phyloP scores from a whole-genome alignment of 2,329 filamentous ascomycete genomes.

The Thielaviopsis ethacetica region DNA sequence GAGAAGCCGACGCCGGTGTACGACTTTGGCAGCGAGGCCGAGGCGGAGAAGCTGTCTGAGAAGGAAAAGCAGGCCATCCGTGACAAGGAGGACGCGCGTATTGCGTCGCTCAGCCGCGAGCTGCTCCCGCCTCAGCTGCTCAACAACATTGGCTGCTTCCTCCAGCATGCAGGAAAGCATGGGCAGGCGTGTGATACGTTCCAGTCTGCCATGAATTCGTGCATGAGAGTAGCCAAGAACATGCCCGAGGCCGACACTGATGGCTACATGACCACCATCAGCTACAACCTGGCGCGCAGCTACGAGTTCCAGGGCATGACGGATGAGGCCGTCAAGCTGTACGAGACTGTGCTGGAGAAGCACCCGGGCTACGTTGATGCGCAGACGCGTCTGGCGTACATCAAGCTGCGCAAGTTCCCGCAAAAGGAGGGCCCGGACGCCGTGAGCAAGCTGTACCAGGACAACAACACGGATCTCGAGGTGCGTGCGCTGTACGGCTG shows the following conservation, averaged over 20 bases:
- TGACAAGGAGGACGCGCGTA: conserved; percentile 36
- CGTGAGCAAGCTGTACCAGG: conserved; percentile 71
- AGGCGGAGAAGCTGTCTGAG: background rate
- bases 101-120: conserved; percentile 52
- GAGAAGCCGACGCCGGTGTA: conserved; percentile 20
- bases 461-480: conserved; percentile 72
- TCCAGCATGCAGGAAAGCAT: conserved; percentile 74
- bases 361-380: conserved; percentile 91
- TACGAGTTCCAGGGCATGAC: conserved; percentile 73
- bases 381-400: conserved; percentile 73
- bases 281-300: conserved; percentile 85
- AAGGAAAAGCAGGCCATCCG: background rate
- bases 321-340: conserved; percentile 75
- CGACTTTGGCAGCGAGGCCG: background rate
- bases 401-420: conserved; percentile 65
- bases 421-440: conserved; percentile 75
- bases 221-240: conserved; percentile 49
- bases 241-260: conserved; percentile 74
- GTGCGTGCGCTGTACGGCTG: conserved; percentile 87
- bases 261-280: conserved; percentile 85
- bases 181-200: conserved; percentile 72
- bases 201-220: conserved; percentile 78
- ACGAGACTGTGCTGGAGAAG: conserved; percentile 67
- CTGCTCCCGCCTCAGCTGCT: conserved; percentile 81
- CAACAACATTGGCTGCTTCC: conserved; percentile 95